phyloP scores from a whole-genome alignment of 1,284 basidiomycete genomes.

The Cryptococcus maquisensis region DNA sequence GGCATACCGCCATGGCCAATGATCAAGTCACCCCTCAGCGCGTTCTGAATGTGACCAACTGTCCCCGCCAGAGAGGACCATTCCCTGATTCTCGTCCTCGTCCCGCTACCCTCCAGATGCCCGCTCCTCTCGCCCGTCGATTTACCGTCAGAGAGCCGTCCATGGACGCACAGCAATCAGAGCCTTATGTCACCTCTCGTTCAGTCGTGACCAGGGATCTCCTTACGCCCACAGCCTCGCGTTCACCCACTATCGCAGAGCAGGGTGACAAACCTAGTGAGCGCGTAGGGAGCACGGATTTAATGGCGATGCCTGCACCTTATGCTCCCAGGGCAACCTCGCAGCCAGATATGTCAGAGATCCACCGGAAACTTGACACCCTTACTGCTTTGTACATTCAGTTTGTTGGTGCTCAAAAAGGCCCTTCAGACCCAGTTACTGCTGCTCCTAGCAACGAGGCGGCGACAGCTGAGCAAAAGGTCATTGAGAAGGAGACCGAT shows the following conservation, averaged over 20 bases:
- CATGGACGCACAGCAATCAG: too few relatives aligned
- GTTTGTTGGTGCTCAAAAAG: constrained; percentile 16
- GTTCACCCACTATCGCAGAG: neutral
- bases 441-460: neutral
- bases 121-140: neutral
- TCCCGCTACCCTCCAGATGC: neutral
- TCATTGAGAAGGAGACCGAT: neutral
- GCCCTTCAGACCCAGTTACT: too few relatives aligned
- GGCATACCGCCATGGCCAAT: too few relatives aligned
- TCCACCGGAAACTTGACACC: constrained; percentile 40
- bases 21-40: too few relatives aligned
- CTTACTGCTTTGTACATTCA: constrained; percentile 37
- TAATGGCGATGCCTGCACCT: too few relatives aligned
- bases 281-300: neutral
- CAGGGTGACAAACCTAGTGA: neutral
- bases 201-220: neutral
- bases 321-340: too few relatives aligned
- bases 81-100: neutral
- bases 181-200: too few relatives aligned
- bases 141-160: too few relatives aligned
- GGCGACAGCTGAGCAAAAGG: neutral
- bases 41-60: too few relatives aligned
- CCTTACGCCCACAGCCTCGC: neutral
- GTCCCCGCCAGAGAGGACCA: neutral
- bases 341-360: constrained; percentile 8